Evolutionary conservation across 2,329 filamentous ascomycete species (phyloP).

Genomic region (Pseudogymnoascus sp.): DNA sequence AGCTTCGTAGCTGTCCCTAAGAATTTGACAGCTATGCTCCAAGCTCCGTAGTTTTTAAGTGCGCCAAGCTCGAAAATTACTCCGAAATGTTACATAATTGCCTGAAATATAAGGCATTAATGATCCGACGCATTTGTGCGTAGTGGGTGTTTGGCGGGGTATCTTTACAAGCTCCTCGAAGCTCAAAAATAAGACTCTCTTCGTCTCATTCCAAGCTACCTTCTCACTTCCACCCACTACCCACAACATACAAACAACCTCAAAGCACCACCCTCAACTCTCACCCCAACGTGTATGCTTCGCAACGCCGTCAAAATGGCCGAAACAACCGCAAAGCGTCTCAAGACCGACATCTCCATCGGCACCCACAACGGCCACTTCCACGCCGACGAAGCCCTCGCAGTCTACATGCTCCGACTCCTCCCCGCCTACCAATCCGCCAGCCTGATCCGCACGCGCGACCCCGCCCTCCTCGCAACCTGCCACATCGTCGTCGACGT

Average conservation of each 20-base stretch:
- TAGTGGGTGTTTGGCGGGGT: neutral
- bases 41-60: neutral
- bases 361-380: constrained; percentile 98
- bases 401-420: constrained; percentile 87
- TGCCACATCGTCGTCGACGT: constrained; percentile 98
- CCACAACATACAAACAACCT: neutral
- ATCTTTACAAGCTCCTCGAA: neutral
- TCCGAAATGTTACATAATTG: neutral
- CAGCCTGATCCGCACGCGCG: constrained; percentile 75
- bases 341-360: constrained; percentile 61
- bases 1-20: neutral
- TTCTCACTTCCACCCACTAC: neutral
- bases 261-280: neutral
- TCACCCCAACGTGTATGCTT: constrained; percentile 32
- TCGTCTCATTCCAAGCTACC: neutral
- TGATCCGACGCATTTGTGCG: neutral
- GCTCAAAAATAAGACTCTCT: neutral
- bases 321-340: constrained; percentile 66
- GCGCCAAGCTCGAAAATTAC: neutral
- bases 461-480: constrained; percentile 64
- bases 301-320: constrained; percentile 49
- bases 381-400: constrained; percentile 95
- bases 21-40: neutral
- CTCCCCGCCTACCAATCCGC: constrained; percentile 72
- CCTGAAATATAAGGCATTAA: neutral